Evolutionary conservation across 441 rosid genomes (phyloP).

Genomic region (Francoa sonchifolia): DNA sequence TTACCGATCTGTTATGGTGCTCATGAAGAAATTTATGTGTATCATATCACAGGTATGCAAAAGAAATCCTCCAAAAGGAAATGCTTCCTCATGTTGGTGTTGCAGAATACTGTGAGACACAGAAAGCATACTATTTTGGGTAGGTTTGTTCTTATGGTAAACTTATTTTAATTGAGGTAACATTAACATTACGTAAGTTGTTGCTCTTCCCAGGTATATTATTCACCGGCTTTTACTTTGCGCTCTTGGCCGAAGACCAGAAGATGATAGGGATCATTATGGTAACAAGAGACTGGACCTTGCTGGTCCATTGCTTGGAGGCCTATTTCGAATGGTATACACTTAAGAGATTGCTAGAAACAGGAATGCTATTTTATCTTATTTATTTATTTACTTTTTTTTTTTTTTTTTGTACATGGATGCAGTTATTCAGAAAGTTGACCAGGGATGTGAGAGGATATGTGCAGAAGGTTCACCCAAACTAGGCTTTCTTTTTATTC

Average conservation of each 20-base stretch:
- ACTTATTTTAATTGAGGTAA: background rate
- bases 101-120: constrained; percentile 83
- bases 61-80: constrained; percentile 93
- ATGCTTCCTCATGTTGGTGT: constrained; percentile 98
- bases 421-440: constrained; percentile 90
- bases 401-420: constrained; percentile 5
- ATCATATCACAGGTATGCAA: constrained; percentile 64
- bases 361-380: background rate
- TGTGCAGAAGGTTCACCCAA: constrained; percentile 64
- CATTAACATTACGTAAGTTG: constrained; percentile 5
- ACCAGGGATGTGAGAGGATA: constrained; percentile 83
- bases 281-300: constrained; percentile 99
- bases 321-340: constrained; percentile 88
- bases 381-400: constrained; percentile 12
- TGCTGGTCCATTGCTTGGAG: constrained; percentile 97
- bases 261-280: constrained; percentile 97
- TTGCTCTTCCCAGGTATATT: constrained; percentile 47
- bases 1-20: constrained; percentile 13
- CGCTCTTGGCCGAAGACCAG: constrained; percentile 90
- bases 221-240: constrained; percentile 88
- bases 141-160: constrained; percentile 17
- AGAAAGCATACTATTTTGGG: constrained; percentile 98
- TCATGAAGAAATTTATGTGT: constrained; percentile 21
- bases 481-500: constrained; percentile 7
- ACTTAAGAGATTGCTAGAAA: background rate